Evolutionary conservation across 768 basidiomycete species (phyloP).

Genomic region (Stropharia rugosoannulata): DNA sequence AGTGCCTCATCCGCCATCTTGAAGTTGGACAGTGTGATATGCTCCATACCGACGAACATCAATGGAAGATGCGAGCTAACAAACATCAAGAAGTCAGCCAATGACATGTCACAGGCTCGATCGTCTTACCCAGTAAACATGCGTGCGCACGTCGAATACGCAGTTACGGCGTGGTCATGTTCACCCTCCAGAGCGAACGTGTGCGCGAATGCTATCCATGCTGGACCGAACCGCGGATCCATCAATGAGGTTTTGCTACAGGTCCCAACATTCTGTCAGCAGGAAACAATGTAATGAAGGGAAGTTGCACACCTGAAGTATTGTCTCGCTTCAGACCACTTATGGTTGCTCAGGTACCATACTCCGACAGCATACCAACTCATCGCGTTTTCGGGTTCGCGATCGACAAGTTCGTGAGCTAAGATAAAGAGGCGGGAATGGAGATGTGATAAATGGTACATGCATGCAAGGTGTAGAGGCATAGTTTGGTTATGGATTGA

Average conservation of each 20-base stretch:
- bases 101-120: not conserved
- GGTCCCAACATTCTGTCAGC: slow-evolving; percentile 7
- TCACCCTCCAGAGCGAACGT: slow-evolving; percentile 97
- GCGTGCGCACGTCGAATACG: slow-evolving; percentile 94
- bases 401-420: slow-evolving; percentile 94
- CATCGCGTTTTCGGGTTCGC: slow-evolving; percentile 87
- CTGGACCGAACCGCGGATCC: slow-evolving; percentile 94
- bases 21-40: slow-evolving; percentile 85
- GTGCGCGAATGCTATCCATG: slow-evolving; percentile 98
- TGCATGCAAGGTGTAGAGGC: slow-evolving; percentile 95
- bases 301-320: slow-evolving; percentile 76
- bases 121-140: slow-evolving; percentile 85
- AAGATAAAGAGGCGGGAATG: slow-evolving; percentile 94
- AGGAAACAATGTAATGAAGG: not conserved
- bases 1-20: slow-evolving; percentile 86
- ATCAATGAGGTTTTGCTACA: slow-evolving; percentile 91
- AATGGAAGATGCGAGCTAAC: slow-evolving; percentile 90
- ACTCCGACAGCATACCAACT: slow-evolving; percentile 99
- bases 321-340: slow-evolving; percentile 89
- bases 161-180: slow-evolving; percentile 97
- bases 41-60: slow-evolving; percentile 98
- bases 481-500: slow-evolving; percentile 87
- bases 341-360: slow-evolving; percentile 87
- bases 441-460: slow-evolving; percentile 91
- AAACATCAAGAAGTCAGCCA: not conserved